These are phyloP conservation scores for Boletus semigastroideus DNA, from an alignment of 1,284 basidiomycete species.

Conservation along the genomic window DNA sequence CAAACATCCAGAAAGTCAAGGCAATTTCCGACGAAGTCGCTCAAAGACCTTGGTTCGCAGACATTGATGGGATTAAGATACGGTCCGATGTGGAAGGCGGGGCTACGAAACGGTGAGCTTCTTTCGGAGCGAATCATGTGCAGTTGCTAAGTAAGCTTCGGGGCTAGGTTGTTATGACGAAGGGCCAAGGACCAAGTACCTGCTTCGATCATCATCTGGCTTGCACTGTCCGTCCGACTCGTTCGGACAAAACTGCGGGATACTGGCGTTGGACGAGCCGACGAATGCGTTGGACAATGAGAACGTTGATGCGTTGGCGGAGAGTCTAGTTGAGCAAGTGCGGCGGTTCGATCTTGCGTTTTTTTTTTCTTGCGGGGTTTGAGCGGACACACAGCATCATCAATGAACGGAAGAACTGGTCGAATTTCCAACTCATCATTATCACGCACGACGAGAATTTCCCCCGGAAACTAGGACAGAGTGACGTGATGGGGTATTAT, in stretches of 20 bases:
- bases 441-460: slow-evolving; percentile 97
- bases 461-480: slow-evolving; percentile 78
- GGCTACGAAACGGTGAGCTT: slow-evolving; percentile 74
- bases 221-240: slow-evolving; percentile 97
- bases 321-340: slow-evolving; percentile 87
- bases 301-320: slow-evolving; percentile 93
- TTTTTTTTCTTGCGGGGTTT: slow-evolving; percentile 1
- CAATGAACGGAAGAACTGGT: slow-evolving; percentile 83
- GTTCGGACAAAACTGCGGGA: slow-evolving; percentile 96
- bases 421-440: slow-evolving; percentile 96
- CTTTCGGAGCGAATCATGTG: slow-evolving; percentile 1
- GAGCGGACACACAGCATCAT: slow-evolving; percentile 65
- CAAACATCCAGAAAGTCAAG: background rate
- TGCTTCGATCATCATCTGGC: slow-evolving; percentile 97
- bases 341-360: background rate
- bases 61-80: slow-evolving; percentile 98
- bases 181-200: slow-evolving; percentile 98
- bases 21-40: slow-evolving; percentile 14
- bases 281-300: slow-evolving; percentile 97
- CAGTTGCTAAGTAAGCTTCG: slow-evolving; percentile 31
- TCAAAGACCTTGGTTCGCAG: slow-evolving; percentile 40
- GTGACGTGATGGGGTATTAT: slow-evolving; percentile 89
- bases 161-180: slow-evolving; percentile 91
- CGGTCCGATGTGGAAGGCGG: slow-evolving; percentile 91
- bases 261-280: slow-evolving; percentile 96